phyloP scores from a whole-genome alignment of 257 asterid species.

The Cruciata laevipes region DNA sequence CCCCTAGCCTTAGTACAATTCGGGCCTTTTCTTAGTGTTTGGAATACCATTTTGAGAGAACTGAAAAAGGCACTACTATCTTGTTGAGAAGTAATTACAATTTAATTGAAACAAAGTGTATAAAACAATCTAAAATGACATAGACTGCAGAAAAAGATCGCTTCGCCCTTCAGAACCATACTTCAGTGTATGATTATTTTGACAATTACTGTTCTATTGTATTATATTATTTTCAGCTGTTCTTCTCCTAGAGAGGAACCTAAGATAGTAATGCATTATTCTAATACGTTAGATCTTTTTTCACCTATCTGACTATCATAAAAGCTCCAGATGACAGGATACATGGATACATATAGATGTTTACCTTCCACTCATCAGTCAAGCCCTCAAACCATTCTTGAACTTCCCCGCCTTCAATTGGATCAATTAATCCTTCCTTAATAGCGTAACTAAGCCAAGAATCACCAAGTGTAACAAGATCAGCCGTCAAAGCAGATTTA shows the following conservation, averaged over 20 bases:
- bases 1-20: no score
- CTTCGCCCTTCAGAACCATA: neutral
- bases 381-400: conserved; percentile 69
- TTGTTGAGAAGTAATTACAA: neutral
- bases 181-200: neutral
- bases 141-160: neutral
- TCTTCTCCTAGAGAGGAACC: neutral
- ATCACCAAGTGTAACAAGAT: conserved; percentile 76
- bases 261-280: neutral
- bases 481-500: conserved; percentile 77
- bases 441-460: conserved; percentile 81
- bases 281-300: neutral
- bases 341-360: neutral
- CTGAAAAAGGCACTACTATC: no score
- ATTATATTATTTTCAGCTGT: neutral
- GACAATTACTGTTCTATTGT: neutral
- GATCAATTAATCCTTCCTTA: conserved; percentile 65
- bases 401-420: conserved; percentile 56
- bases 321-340: neutral
- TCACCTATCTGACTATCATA: neutral
- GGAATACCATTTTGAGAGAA: no score
- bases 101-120: neutral
- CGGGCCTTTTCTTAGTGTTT: no score
- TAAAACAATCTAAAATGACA: neutral
- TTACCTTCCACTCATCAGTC: conserved; percentile 85